Base-by-base conservation (phyloP, 2,329 filamentous ascomycete species). In the Ophiostoma sp. region DNA sequence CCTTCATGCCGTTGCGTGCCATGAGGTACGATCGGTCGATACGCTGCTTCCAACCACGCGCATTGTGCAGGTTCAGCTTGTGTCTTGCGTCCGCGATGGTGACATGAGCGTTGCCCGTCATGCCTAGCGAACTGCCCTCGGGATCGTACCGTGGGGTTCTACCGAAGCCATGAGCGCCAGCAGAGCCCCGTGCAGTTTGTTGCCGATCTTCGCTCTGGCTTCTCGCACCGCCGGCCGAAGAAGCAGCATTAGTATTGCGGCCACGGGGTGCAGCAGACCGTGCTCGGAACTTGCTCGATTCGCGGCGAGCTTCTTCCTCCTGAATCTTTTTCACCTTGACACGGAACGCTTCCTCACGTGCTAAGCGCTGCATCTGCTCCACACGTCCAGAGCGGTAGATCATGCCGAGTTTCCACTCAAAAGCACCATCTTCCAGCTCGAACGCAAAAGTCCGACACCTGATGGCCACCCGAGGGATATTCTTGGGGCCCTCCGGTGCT, bases 331-430 rank as follows among this genome's bases (percentile, higher is more conserved):
- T 97, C 17, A 92, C 88, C 81, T 99, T 99, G 74, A 97, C 85
- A 17, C 90, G 86, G 82, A 97, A 98, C 0, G 95, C 95, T 76
- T 97, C 94, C 80, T 97, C 94, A 59, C 96, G 90, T 4, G 95
- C 95, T 72, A 97, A 84, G 25, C 96, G 89, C 81, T 98, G 96
- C 80, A 92, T 91, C 81, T 98, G 95, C 81, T 99, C 96, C 72
- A 95, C 85, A 25, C 95, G 87, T 0, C 97, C 96, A 63, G 93
- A 90, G 42, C 95, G 91, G 81, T 98, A 99, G 70, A 99, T 99
- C 79, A 94, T 91, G 19, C 95, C 94, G 11, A 99, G 85, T 80
- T 98, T 98, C 93, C 95, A 99, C 81, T 99, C 96, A 78, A 99
- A 99, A 0, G 93, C 92, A 69, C 96, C 95, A 80, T 99, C 96